Conservation (phyloP, 2,329 filamentous ascomycete genomes). For the Myriosclerotinia duriaeana region DNA sequence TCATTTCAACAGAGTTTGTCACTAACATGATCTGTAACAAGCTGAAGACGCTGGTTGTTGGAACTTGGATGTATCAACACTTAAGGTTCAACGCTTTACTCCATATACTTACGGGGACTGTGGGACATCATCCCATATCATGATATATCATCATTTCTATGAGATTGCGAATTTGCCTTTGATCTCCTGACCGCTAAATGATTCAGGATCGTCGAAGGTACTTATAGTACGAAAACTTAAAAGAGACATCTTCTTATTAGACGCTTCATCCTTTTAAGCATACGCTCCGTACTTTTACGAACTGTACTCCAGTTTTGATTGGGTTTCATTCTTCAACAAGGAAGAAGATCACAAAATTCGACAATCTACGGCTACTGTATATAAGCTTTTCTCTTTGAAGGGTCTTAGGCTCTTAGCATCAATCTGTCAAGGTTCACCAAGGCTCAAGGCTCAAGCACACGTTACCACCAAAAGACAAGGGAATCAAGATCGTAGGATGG, state of each 20-base stretch:
- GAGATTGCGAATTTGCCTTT: conserved; percentile 18
- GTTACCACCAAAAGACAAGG: background rate
- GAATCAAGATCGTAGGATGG: conserved; percentile 13
- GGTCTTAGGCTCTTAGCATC: background rate
- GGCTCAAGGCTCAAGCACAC: too few relatives aligned
- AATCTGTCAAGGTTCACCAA: conserved; percentile 9
- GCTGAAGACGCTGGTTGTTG: background rate
- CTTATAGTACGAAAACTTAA: conserved; percentile 1
- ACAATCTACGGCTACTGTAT: background rate
- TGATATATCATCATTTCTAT: conserved; percentile 8
- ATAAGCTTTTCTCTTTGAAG: background rate
- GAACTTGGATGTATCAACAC: background rate
- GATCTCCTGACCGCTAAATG: conserved; percentile 6
- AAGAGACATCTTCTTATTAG: background rate
- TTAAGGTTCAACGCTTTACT: conserved; percentile 12
- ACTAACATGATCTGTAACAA: background rate
- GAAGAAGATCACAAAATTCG: background rate
- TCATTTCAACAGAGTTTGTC: conserved; percentile 10
- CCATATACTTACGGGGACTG: background rate
- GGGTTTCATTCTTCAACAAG: conserved; percentile 5
- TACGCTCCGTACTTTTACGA: background rate
- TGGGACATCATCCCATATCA: background rate
- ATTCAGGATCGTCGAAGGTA: background rate
- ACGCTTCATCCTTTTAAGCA: background rate
- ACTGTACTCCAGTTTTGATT: background rate